These are phyloP conservation scores for Carpediemonas membranifera DNA, from an alignment of 78 protist genomes.

Conservation along the genomic window DNA sequence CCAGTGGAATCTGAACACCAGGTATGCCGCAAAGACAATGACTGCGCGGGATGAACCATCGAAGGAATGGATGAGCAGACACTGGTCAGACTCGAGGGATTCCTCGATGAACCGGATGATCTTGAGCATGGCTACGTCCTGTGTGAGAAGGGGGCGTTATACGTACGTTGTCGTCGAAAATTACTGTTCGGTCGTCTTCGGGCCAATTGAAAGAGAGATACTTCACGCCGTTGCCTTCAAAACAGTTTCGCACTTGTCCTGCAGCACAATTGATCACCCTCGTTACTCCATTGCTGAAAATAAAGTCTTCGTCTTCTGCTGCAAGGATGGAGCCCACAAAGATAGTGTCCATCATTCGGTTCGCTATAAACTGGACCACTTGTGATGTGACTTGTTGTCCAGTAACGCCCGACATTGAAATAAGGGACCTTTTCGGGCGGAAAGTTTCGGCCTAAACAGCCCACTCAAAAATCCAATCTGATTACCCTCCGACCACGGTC, in stretches of 20 bases:
- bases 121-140: no score
- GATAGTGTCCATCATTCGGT: neutral
- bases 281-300: neutral
- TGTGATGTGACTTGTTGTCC: no score
- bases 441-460: no score
- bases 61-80: neutral
- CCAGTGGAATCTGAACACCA: neutral
- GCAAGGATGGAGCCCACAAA: neutral
- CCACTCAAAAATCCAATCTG: no score
- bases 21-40: neutral
- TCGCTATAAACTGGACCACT: neutral
- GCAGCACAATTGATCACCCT: neutral
- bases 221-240: neutral
- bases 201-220: neutral
- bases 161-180: neutral
- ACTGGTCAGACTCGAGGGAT: neutral
- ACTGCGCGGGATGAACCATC: neutral
- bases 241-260: neutral
- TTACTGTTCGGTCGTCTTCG: neutral
- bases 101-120: neutral
- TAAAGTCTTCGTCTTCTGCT: neutral
- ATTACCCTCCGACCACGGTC: no score
- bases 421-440: no score
- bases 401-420: no score
- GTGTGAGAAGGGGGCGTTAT: neutral